phyloP scores from a whole-genome alignment of 2,329 filamentous ascomycete genomes.

The Xylaria sp. region DNA sequence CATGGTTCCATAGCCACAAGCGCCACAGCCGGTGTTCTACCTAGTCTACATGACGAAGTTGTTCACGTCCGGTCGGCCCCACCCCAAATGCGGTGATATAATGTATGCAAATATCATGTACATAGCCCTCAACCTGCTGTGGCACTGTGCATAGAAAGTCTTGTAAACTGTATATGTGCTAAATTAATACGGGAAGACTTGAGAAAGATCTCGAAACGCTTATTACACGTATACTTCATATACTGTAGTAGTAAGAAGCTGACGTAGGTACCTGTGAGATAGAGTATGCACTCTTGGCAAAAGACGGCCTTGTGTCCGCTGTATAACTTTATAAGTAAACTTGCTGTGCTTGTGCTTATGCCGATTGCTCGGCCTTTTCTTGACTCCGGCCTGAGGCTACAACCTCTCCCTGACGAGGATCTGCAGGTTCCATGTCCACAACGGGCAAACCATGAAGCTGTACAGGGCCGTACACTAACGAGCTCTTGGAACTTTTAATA shows the following conservation, averaged over 20 bases:
- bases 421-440: not conserved
- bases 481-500: conserved; percentile 7
- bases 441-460: not conserved
- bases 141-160: not conserved
- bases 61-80: not conserved
- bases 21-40: conserved; percentile 6
- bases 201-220: conserved; percentile 3
- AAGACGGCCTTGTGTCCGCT: not conserved
- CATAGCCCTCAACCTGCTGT: not conserved
- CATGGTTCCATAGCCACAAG: not conserved
- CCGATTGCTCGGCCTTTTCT: conserved; percentile 5
- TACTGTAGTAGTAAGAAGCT: not conserved
- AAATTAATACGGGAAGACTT: not conserved
- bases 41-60: conserved; percentile 10
- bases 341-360: not conserved
- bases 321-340: not conserved
- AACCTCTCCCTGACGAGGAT: not conserved
- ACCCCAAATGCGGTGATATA: not conserved
- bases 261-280: not conserved
- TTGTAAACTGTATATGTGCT: not conserved
- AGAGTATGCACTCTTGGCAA: not conserved
- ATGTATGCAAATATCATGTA: too few species aligned
- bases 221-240: not conserved
- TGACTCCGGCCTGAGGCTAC: not conserved
- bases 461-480: not conserved